These are phyloP conservation scores for Chaetomiaceae sp. DNA, from an alignment of 2,329 filamentous ascomycete species.

Conservation along the genomic window DNA sequence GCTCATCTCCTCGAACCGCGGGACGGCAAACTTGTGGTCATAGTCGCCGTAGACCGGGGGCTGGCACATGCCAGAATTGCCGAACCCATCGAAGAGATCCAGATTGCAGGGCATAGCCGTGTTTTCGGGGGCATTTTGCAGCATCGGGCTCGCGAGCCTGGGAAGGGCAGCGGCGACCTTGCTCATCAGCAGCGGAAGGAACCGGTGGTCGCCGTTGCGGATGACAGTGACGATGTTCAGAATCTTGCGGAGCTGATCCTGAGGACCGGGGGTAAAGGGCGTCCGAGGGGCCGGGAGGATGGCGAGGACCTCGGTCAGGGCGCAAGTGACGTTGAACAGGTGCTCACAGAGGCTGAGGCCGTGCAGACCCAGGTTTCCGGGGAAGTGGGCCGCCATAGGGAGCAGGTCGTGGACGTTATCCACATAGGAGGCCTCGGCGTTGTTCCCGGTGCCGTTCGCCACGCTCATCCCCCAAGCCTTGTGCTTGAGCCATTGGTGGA, in stretches of 20 bases:
- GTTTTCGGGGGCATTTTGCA: conserved; percentile 56
- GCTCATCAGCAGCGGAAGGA: conserved; percentile 68
- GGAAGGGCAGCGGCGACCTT: conserved; percentile 72
- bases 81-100: conserved; percentile 64
- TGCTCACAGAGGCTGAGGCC: conserved; percentile 75
- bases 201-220: conserved; percentile 71
- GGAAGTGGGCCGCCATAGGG: conserved; percentile 66
- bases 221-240: conserved; percentile 63
- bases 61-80: conserved; percentile 57
- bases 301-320: conserved; percentile 68
- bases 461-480: conserved; percentile 59
- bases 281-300: conserved; percentile 56
- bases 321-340: conserved; percentile 69
- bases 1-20: conserved; percentile 38
- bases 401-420: conserved; percentile 60
- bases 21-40: conserved; percentile 41
- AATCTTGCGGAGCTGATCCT: conserved; percentile 68
- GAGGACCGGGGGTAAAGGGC: conserved; percentile 62
- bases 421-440: conserved; percentile 53
- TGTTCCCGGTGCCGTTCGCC: conserved; percentile 48
- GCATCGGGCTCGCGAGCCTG: conserved; percentile 54
- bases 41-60: conserved; percentile 47
- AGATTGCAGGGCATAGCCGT: conserved; percentile 40
- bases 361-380: conserved; percentile 68
- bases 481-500: conserved; percentile 62